A percentile compares a stretch with the other conserved stretches of the same genome.
Conservation (phyloP, 2,329 filamentous ascomycete genomes). For the Aspergillus awamori region DNA sequence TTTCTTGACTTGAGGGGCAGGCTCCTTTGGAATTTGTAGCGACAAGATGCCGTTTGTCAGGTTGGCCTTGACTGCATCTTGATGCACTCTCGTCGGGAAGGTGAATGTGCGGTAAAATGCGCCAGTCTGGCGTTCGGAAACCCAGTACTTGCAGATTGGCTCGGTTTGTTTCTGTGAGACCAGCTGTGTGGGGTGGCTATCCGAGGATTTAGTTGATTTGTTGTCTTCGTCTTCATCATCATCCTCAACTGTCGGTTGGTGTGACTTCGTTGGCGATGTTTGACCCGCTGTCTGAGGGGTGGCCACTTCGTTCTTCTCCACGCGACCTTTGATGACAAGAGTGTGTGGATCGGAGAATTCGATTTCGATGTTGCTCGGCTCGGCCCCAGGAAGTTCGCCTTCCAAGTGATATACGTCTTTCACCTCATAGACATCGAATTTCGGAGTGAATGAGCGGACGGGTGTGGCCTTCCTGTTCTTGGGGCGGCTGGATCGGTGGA, state of each 20-base stretch:
- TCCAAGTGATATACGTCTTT: constrained; percentile 47
- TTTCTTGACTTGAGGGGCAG: constrained; percentile 52
- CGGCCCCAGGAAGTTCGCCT: constrained; percentile 50
- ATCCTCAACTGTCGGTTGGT: constrained; percentile 59
- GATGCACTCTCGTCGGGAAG: constrained; percentile 60
- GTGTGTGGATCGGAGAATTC: constrained; percentile 51
- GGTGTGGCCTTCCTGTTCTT: constrained; percentile 18
- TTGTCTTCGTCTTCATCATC: constrained; percentile 41
- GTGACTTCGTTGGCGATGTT: constrained; percentile 31
- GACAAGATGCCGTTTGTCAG: constrained; percentile 62
- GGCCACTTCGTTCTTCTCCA: constrained; percentile 33
- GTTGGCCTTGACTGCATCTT: constrained; percentile 60
- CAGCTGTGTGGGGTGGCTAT: constrained; percentile 30
- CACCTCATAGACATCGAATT: constrained; percentile 50
- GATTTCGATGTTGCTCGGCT: constrained; percentile 49
- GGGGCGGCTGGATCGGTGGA: constrained; percentile 32
- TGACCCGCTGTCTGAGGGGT: constrained; percentile 23
- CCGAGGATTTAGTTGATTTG: constrained; percentile 8
- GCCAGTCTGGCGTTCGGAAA: constrained; percentile 60
- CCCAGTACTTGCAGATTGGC: constrained; percentile 54
- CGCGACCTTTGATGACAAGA: constrained; percentile 46
- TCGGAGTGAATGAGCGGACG: constrained; percentile 40
- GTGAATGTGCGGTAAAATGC: constrained; percentile 60
- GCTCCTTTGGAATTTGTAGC: constrained; percentile 59
- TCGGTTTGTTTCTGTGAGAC: constrained; percentile 18